Evolutionary conservation across 108 stramenopile genomes (phyloP).

Genomic region (Pseudonitzschia delicatissima): DNA sequence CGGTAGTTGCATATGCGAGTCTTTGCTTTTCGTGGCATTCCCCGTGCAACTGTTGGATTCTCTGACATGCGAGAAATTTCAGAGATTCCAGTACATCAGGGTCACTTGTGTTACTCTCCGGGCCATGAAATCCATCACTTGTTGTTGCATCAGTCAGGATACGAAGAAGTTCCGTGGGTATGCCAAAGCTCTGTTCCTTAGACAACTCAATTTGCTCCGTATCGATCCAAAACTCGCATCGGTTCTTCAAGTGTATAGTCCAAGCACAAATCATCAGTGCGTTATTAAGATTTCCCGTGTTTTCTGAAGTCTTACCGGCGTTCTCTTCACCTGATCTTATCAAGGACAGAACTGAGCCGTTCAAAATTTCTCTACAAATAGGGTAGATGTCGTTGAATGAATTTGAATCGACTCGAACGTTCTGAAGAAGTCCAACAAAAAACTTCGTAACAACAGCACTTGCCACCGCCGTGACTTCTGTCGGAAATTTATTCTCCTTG

Average conservation of each 20-base stretch:
- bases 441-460: not conserved
- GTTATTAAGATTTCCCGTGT: not conserved
- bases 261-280: constrained; percentile 28
- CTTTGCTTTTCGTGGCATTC: constrained; percentile 36
- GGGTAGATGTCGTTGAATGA: constrained; percentile 21
- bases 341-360: constrained; percentile 3
- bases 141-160: constrained; percentile 11
- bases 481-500: not conserved
- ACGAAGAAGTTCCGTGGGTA: constrained; percentile 6
- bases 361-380: constrained; percentile 25
- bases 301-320: not conserved
- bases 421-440: constrained; percentile 12
- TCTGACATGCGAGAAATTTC: constrained; percentile 40
- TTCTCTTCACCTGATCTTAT: constrained; percentile 5
- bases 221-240: constrained; percentile 42
- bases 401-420: constrained; percentile 27
- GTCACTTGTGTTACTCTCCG: not conserved
- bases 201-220: not conserved
- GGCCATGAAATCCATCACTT: not conserved
- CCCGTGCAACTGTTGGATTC: constrained; percentile 41
- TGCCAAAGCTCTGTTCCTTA: not conserved
- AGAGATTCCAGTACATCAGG: constrained; percentile 13
- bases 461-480: not conserved
- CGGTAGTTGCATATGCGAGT: constrained; percentile 15
- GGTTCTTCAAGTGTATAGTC: constrained; percentile 35